Evolutionary conservation across 2,329 filamentous ascomycete genomes (phyloP), one percentile per base, ranked within the genome.

Genomic region (Hymenoscyphus infarciens): DNA sequence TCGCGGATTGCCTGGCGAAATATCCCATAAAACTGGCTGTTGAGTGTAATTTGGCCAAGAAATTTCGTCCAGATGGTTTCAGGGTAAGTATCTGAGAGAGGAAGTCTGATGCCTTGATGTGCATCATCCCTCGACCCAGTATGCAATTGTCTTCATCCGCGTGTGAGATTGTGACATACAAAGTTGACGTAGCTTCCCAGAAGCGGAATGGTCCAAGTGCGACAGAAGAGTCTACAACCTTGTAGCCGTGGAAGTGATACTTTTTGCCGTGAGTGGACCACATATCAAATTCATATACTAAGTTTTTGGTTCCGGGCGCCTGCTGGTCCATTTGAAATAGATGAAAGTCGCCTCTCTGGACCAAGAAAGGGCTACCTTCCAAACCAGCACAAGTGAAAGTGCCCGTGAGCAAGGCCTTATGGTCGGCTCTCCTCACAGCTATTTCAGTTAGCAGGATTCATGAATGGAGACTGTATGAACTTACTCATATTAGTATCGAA

Each of bases 281-380:
- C 79, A 89, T 82, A 67, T 84, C 82, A 64, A 87, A 85, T 68
- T 86, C 80, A 69, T 89, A 89, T 0, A 80, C 81, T 33, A 89
- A 73, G 65, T 84, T 87, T 31, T 78, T 78, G 5, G 83, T 86
- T 19, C 85, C 84, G 0, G 86, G 80, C 0, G 81, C 78, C 63
- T 80, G 78, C 39, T 77, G 74, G 68, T 86, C 81, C 15, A 78
- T 72, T 38, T 78, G 77, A 69, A 88, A 87, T 22, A 88, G 74
- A 35, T 83, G 80, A 67, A 88, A 84, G 59, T 79, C 75, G 22
- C 85, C 86, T 10, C 80, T 76, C 60, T 82, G 80, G 31, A 87
- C 81, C 79, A 87, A 82, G 67, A 87, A 85, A 0, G 85, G 84
- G 59, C 83, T 84, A 0, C 83, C 83, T 15, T 75, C 75, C 35